phyloP scores from a whole-genome alignment of 2,329 filamentous ascomycete species.

The Diaporthe helianthi region DNA sequence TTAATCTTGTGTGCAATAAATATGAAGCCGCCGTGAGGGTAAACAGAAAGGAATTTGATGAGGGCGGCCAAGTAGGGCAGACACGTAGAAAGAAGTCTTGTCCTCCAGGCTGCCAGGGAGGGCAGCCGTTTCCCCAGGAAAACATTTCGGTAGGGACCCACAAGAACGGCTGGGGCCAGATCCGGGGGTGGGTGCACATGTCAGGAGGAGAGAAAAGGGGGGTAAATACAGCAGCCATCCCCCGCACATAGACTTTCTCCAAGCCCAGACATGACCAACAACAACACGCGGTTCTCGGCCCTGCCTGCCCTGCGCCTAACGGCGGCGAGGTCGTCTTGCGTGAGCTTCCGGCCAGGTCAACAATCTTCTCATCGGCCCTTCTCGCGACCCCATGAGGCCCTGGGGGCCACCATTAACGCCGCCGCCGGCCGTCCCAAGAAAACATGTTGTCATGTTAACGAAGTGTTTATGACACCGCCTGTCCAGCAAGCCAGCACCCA shows the following conservation, averaged over 20 bases:
- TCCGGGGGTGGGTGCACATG: not conserved
- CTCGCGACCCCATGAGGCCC: not conserved
- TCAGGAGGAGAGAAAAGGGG: not conserved
- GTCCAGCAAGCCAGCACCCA: not conserved
- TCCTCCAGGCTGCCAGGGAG: not conserved
- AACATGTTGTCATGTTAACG: not conserved
- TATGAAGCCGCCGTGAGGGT: constrained; percentile 10
- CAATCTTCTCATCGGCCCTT: constrained; percentile 18
- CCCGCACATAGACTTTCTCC: constrained; percentile 1
- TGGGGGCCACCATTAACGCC: constrained; percentile 18
- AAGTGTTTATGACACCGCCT: not conserved
- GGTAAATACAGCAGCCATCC: not conserved
- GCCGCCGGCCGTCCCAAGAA: not conserved
- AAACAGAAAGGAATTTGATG: not conserved
- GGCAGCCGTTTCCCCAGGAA: constrained; percentile 2
- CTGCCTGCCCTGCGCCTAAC: constrained; percentile 4
- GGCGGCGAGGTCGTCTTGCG: not conserved
- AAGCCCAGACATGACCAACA: constrained; percentile 14
- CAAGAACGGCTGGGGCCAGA: constrained; percentile 4
- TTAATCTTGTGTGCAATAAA: not conserved
- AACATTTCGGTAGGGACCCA: not conserved
- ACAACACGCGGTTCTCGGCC: not conserved
- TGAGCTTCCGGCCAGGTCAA: not conserved
- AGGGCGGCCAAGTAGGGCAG: not conserved
- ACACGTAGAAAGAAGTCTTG: not conserved